Base-by-base conservation (phyloP, 805 yeast genomes). In the Candida awuae region DNA sequence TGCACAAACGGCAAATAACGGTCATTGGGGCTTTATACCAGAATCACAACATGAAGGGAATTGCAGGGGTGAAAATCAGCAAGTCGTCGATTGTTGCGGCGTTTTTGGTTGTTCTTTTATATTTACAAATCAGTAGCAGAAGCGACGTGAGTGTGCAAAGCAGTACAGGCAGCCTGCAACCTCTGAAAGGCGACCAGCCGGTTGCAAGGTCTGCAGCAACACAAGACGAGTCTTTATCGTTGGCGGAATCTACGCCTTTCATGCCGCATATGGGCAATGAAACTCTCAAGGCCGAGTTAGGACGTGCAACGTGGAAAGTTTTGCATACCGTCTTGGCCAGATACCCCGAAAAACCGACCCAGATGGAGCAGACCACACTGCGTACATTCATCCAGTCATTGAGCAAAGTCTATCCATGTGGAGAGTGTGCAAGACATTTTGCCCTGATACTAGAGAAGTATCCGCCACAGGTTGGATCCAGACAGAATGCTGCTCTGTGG, bases 231-330 rank as follows among this genome's bases (percentile, higher is more conserved):
- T 4, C 15, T 8, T 6, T 16, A 20, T 18, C 4, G 15, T 27
- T 17, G 45, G 29, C 15, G 36, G 17, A 8, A 53, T 43, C 17
- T 12, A 38, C 46, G 4, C 60, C 62, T 3, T 87, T 87, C 53
- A 92, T 92, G 98, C 95, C 95, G 6, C 75, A 84, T 49, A 87
- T 92, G 95, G 83, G 83, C 13, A 90, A 90, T 59, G 87, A 79
- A 48, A 59, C 65, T 6, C 38, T 58, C 21, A 61, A 59, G 47
- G 92, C 94, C 2, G 92, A 84, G 52, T 70, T 90, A 6, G 98
- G 98, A 1, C 73, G 84, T 42, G 82, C 97, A 0, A 79, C 95
- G 0, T 90, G 98, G 98, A 84, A 74, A 54, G 63, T 90, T 30
- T 77, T 92, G 54, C 98, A 92, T 61, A 90, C 97, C 0, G 78